Percentiles rank a stretch among this genome's conserved stretches.
phyloP scores from a whole-genome alignment of 192 early-diverging fungal species.

The Coemansia aciculifera region DNA sequence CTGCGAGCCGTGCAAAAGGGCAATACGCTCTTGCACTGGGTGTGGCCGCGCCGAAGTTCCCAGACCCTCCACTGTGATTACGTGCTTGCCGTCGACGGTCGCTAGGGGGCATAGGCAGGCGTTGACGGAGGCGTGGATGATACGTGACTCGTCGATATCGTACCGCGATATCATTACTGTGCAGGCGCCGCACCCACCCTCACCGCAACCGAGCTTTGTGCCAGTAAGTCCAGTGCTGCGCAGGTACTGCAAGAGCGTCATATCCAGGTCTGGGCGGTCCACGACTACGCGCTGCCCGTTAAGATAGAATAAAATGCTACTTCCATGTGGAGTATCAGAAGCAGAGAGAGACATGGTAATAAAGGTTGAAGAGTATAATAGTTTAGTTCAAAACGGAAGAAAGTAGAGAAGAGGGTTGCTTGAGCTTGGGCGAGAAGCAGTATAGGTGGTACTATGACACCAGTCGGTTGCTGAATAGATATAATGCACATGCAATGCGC shows the following conservation, averaged over 20 bases:
- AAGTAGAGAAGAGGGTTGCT: neutral
- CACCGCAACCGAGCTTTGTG: constrained; percentile 82
- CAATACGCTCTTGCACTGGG: constrained; percentile 74
- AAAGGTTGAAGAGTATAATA: neutral
- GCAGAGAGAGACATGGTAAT: neutral
- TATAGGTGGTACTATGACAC: too few relatives aligned
- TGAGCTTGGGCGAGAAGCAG: neutral
- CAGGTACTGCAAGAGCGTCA: constrained; percentile 68
- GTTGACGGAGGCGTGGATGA: constrained; percentile 59
- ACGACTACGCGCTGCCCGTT: constrained; percentile 60
- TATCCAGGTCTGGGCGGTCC: constrained; percentile 62
- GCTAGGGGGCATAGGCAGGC: constrained; percentile 74
- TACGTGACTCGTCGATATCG: constrained; percentile 40
- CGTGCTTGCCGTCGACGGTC: constrained; percentile 76
- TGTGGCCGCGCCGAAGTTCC: constrained; percentile 69
- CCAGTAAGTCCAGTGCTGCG: constrained; percentile 65
- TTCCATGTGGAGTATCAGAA: neutral
- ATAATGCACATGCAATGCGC: too few relatives aligned
- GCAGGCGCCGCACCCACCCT: constrained; percentile 77
- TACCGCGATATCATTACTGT: constrained; percentile 76
- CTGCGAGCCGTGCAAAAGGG: constrained; percentile 76
- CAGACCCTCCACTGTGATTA: constrained; percentile 80
- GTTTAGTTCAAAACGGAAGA: neutral
- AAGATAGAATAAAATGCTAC: constrained; percentile 58
- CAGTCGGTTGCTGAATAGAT: too few relatives aligned